Evolutionary conservation across 805 yeast genomes (phyloP), one percentile per base, ranked within the genome.

Genomic region (Spathaspora boniae): DNA sequence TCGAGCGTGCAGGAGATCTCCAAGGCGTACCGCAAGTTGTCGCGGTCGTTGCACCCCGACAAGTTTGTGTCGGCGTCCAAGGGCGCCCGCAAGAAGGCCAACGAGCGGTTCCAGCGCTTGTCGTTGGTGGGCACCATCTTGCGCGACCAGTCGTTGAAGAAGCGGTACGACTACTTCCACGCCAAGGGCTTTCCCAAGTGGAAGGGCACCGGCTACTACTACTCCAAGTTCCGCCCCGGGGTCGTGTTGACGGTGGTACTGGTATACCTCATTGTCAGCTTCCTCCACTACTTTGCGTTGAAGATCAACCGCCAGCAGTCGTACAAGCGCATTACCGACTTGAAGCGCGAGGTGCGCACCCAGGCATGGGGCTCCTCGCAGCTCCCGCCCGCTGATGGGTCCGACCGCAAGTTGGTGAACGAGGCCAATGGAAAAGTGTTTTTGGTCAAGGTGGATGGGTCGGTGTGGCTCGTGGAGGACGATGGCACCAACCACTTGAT

Each of bases 21-120:
- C 36, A 77, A 74, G 45, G 82, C 84, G 16, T 82, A 84, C 62
- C 78, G 86, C 52, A 81, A 77, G 48, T 53, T 82, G 21, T 80
- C 95, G 2, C 69, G 82, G 34, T 69, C 68, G 43, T 68, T 83
- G 46, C 98, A 91, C 54, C 98, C 98, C 0, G 98, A 91, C 60
- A 88, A 91, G 57, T 47, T 56, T 33, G 45, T 51, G 8, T 42
- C 51, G 9, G 48, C 50, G 8, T 43, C 56, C 15, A 49, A 42
- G n/a, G 41, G 48, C 3, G 58, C 61, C 20, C 62, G 58, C 33
- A 75, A 76, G 43, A 53, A 58, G 16, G 84, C 82, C 4, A 80
- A 74, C 42, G 84, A 79, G 46, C 69, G 86, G 26, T 93, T 81
- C 53, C 86, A 91, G 49, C 67, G 91, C 19, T 71, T 93, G 24